Conservation (phyloP, 768 basidiomycete genomes). For the Grammothele lineata region DNA sequence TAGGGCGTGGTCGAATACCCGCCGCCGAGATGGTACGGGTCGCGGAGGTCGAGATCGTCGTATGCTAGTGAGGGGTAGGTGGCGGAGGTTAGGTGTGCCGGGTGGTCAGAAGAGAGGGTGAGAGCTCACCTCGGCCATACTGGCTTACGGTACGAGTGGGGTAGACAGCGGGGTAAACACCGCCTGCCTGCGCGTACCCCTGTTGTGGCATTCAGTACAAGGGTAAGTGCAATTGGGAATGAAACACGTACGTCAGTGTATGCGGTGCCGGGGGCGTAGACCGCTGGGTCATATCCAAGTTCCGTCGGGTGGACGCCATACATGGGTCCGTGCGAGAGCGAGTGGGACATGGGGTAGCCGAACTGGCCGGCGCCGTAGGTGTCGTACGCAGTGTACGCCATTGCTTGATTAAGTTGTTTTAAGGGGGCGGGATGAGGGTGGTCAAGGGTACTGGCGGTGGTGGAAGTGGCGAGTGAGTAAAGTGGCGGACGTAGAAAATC, state of each 20-base stretch:
- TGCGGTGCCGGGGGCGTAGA: conserved; percentile 31
- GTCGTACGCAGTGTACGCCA: conserved; percentile 42
- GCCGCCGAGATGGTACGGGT: conserved; percentile 44
- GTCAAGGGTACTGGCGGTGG: too few relatives aligned
- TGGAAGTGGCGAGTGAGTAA: too few relatives aligned
- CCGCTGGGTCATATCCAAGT: conserved; percentile 38
- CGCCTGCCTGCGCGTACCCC: conserved; percentile 30
- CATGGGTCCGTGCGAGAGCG: conserved; percentile 20
- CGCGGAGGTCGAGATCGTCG: conserved; percentile 47
- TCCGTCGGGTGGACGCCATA: conserved; percentile 14
- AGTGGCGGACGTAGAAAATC: too few relatives aligned
- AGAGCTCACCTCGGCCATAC: conserved; percentile 20
- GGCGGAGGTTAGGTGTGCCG: background rate
- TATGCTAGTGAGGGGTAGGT: conserved; percentile 36
- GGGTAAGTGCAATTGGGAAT: background rate
- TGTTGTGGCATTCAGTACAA: background rate
- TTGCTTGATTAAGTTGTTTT: too few relatives aligned
- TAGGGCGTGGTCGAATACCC: background rate
- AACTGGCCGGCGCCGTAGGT: conserved; percentile 30
- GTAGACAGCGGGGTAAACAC: conserved; percentile 42
- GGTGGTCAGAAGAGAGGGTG: conserved; percentile 1
- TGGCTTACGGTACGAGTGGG: conserved; percentile 22
- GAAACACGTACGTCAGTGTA: conserved; percentile 37
- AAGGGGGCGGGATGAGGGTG: too few relatives aligned
- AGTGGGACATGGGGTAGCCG: conserved; percentile 29